Percentiles rank a stretch among this genome's conserved stretches.
These are phyloP conservation scores for Podila epicladia DNA, from an alignment of 192 early-diverging fungal genomes.

Conservation along the genomic window DNA sequence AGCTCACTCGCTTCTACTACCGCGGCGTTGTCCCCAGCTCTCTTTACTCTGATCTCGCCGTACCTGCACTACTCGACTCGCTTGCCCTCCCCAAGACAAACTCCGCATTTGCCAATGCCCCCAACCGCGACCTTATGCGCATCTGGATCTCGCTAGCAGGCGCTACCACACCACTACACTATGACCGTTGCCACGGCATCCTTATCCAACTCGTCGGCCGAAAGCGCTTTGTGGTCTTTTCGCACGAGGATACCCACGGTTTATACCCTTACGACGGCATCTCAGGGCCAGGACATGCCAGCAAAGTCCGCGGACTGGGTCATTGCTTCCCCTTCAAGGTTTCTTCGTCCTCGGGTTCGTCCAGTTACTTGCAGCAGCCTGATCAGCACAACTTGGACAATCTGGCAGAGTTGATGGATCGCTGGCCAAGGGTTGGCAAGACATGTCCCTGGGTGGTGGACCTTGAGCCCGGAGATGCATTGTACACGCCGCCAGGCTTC, in stretches of 20 bases:
- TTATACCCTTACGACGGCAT: slow-evolving; percentile 58
- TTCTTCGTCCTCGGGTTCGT: background rate
- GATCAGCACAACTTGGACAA: background rate
- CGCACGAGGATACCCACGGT: slow-evolving; percentile 52
- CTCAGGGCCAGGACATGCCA: slow-evolving; percentile 56
- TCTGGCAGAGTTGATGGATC: slow-evolving; percentile 21
- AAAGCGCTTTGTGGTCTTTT: slow-evolving; percentile 59
- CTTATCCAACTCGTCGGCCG: slow-evolving; percentile 57
- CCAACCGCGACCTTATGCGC: slow-evolving; percentile 52
- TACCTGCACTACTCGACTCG: slow-evolving; percentile 16
- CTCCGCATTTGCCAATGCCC: slow-evolving; percentile 9
- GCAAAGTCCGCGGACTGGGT: slow-evolving; percentile 51
- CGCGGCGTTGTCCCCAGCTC: slow-evolving; percentile 34
- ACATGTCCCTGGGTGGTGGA: slow-evolving; percentile 52
- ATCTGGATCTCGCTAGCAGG: slow-evolving; percentile 56
- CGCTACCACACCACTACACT: slow-evolving; percentile 61
- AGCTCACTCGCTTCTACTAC: slow-evolving; percentile 34
- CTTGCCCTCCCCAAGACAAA: slow-evolving; percentile 19
- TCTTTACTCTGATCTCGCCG: slow-evolving; percentile 23
- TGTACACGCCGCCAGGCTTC: slow-evolving; percentile 65
- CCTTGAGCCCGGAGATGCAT: slow-evolving; percentile 59
- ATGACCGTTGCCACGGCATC: slow-evolving; percentile 63
- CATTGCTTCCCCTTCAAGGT: slow-evolving; percentile 27
- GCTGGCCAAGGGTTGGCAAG: slow-evolving; percentile 52
- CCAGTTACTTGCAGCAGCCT: background rate